phyloP scores from a whole-genome alignment of 2,329 filamentous ascomycete species.

The Penicillium hordei region DNA sequence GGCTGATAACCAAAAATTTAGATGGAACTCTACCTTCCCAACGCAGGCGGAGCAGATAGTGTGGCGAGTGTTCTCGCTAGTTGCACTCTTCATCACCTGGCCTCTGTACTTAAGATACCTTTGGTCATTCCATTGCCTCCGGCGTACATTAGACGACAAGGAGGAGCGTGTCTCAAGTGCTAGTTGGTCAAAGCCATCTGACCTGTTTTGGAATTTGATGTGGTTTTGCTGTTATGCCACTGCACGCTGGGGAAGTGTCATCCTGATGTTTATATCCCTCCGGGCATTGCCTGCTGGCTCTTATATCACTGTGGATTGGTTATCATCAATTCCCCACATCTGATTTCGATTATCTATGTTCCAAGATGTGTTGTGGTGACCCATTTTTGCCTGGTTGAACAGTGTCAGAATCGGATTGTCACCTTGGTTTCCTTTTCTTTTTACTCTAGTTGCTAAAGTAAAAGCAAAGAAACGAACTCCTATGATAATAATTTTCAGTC shows the following conservation, averaged over 20 bases:
- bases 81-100: neutral
- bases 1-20: neutral
- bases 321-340: conserved; percentile 13
- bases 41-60: neutral
- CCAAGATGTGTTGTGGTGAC: neutral
- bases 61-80: conserved; percentile 10
- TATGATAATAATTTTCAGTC: neutral
- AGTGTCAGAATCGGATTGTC: neutral
- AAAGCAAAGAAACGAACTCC: neutral
- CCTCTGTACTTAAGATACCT: neutral
- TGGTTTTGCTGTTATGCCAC: neutral
- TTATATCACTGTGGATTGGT: conserved; percentile 8
- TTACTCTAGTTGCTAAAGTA: neutral
- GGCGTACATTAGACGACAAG: neutral
- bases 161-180: neutral
- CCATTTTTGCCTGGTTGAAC: neutral
- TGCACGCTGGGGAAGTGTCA: conserved; percentile 6
- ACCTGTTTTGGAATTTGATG: neutral
- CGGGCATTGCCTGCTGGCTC: conserved; percentile 13
- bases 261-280: conserved; percentile 14
- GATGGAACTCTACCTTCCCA: conserved; percentile 11
- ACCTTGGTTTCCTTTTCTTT: neutral
- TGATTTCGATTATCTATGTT: neutral
- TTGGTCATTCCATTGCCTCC: neutral
- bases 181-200: neutral